Base-by-base conservation (phyloP, 768 basidiomycete genomes). In the Boletellus emodensis region DNA sequence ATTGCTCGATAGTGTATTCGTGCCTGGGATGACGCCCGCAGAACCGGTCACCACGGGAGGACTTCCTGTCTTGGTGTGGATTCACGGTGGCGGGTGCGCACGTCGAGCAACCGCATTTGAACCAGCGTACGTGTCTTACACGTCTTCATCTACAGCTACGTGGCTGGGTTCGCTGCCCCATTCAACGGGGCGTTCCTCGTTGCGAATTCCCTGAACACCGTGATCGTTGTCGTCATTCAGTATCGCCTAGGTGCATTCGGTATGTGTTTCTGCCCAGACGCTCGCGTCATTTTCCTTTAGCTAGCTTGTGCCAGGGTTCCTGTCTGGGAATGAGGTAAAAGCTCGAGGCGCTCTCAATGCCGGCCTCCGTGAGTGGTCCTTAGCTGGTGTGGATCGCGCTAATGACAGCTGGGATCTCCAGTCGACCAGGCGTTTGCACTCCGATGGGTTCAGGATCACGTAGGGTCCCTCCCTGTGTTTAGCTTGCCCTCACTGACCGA, bases 81-180 rank as follows among this genome's bases (percentile, higher is more conserved):
- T 72, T 44, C 71, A 72, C 30, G 71, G 72, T 32, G 71, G 69
- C n/a, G n/a, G n/a, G n/a, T n/a, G n/a, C n/a, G n/a, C n/a, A n/a
- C n/a, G n/a, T n/a, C n/a, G n/a, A n/a, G n/a, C n/a, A n/a, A n/a
- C n/a, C n/a, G n/a, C n/a, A n/a, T n/a, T n/a, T n/a, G n/a, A n/a
- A n/a, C n/a, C n/a, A 54, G 70, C 66, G 66, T 67, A 46, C 13
- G 59, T 1, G 1, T 33, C 18, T 15, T n/a, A n/a, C n/a, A n/a
- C n/a, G n/a, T n/a, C n/a, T n/a, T n/a, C n/a, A n/a, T n/a, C n/a
- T n/a, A n/a, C n/a, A n/a, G n/a, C n/a, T n/a, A n/a, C n/a, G n/a
- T n/a, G n/a, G n/a, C n/a, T n/a, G n/a, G n/a, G n/a, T n/a, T n/a
- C n/a, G n/a, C n/a, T n/a, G n/a, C n/a, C n/a, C n/a, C n/a, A n/a